Base-by-base conservation (phyloP, 768 basidiomycete species). In the Pilatotrama ljubarskyi region DNA sequence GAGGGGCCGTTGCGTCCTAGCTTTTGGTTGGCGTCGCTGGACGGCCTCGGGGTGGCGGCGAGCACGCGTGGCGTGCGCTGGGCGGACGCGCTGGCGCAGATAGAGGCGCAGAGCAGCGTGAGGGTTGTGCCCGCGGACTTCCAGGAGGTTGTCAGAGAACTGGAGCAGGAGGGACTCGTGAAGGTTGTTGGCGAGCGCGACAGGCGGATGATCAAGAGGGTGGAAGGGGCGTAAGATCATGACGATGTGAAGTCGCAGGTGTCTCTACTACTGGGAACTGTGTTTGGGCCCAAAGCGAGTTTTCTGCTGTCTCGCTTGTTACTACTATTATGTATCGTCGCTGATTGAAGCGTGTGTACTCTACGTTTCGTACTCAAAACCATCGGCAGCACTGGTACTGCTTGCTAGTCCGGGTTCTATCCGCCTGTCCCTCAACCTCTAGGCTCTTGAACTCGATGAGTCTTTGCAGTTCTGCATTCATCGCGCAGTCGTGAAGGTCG, bases 161-260 rank as follows among this genome's bases (percentile, higher is more conserved):
- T 95, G 64, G 90, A 94, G 80, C 88, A 87, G 51, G 95, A 98
- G 73, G 95, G 95, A 0, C 51, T 87, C 25, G 76, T 98, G 53
- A 94, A 90, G 70, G 87, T 96, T 5, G 80, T 91, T 7, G 95
- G 95, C 0, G 93, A 95, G 70, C 81, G 91, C 55, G 93, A 97
- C 36, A 85, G 80, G 76, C 82, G 95, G 70, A 87, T 83, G 72
- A 93, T 98, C 69, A 78, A 87, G 57, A 81, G 77, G 63, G 85
- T 88, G 29, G 88, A 89, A 11, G 65, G 76, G 62, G 68, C 62
- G 11, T 71, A 50, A 56, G 25, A 11, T n/a, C n/a, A n/a, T n/a
- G n/a, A n/a, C 17, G 24, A 20, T 29, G n/a, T 11, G 22, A 41
- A 17, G 17, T 22, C 11, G 35, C 15, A 20, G 40, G 15, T n/a